Conservation (phyloP, 345 rosid species). For the Psidium friedrichsthalianum region DNA sequence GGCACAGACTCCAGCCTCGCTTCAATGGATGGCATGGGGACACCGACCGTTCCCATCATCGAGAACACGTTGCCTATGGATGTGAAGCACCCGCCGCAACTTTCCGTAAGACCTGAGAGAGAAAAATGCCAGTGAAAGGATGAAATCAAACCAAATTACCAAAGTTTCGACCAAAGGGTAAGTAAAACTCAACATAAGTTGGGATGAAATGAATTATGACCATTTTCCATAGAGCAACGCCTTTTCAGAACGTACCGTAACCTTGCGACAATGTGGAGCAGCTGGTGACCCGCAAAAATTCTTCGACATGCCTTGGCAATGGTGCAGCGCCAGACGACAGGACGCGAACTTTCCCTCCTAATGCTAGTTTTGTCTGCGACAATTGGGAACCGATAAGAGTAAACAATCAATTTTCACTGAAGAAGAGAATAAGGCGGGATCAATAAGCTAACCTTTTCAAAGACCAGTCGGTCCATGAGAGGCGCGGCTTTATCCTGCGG, state of each 20-base stretch:
- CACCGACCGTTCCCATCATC: conserved; percentile 91
- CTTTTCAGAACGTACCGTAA: conserved; percentile 43
- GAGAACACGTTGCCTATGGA: conserved; percentile 63
- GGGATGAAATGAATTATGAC: background rate
- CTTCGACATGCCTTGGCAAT: conserved; percentile 81
- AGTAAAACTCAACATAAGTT: background rate
- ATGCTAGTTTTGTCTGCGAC: conserved; percentile 53
- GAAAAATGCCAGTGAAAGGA: background rate
- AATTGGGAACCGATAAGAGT: background rate
- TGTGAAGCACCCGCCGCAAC: conserved; percentile 81
- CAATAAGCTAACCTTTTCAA: conserved; percentile 47
- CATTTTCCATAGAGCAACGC: background rate
- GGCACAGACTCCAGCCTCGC: conserved; percentile 86
- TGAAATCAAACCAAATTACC: background rate
- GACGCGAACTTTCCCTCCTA: conserved; percentile 74
- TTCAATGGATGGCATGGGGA: conserved; percentile 84
- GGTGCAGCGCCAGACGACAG: conserved; percentile 95
- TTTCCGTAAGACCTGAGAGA: conserved; percentile 77
- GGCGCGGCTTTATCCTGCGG: conserved; percentile 89
- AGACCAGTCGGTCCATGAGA: conserved; percentile 62
- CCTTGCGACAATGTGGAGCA: conserved; percentile 85
- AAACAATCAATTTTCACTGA: background rate
- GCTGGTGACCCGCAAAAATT: conserved; percentile 70
- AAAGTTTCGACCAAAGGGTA: background rate
- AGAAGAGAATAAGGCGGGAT: background rate